These are phyloP conservation scores for Albugo laibachii DNA, from an alignment of 352 stramenopile genomes.

Conservation along the genomic window DNA sequence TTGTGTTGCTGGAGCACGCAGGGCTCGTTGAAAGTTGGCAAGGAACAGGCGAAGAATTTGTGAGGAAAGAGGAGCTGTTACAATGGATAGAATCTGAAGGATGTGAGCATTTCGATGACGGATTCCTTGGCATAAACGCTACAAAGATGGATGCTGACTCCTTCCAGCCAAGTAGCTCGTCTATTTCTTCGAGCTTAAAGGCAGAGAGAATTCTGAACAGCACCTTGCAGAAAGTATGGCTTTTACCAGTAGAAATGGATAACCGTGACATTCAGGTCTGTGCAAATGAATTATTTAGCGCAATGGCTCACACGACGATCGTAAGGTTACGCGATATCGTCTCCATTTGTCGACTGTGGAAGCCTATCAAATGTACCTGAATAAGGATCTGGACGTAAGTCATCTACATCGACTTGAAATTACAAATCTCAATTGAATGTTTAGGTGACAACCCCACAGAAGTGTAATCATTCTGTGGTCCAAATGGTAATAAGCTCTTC, in stretches of 20 bases:
- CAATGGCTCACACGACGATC: constrained; percentile 5
- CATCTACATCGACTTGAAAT: background rate
- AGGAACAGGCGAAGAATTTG: constrained; percentile 43
- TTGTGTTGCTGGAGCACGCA: constrained; percentile 62
- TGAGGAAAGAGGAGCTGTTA: constrained; percentile 35
- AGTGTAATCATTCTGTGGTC: too few species aligned
- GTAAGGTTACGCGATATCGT: constrained; percentile 26
- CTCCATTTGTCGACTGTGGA: constrained; percentile 43
- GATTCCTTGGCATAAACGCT: constrained; percentile 5
- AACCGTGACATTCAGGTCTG: background rate
- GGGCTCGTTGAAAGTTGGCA: constrained; percentile 55
- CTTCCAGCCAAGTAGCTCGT: background rate
- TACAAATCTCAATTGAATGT: constrained; percentile 10
- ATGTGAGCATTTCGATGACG: constrained; percentile 29
- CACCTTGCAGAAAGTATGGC: too few species aligned
- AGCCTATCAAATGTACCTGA: constrained; percentile 65
- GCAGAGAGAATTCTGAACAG: background rate
- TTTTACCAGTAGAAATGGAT: too few species aligned
- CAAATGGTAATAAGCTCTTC: too few species aligned
- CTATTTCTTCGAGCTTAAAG: background rate
- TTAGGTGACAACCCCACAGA: too few species aligned
- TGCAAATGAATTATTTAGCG: background rate
- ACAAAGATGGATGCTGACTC: background rate
- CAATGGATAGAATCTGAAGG: constrained; percentile 55
- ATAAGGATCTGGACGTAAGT: constrained; percentile 38